A percentile compares a stretch with the other conserved stretches of the same genome.
Evolutionary conservation across 768 basidiomycete species (phyloP).

Genomic region (Auricularia cornea): DNA sequence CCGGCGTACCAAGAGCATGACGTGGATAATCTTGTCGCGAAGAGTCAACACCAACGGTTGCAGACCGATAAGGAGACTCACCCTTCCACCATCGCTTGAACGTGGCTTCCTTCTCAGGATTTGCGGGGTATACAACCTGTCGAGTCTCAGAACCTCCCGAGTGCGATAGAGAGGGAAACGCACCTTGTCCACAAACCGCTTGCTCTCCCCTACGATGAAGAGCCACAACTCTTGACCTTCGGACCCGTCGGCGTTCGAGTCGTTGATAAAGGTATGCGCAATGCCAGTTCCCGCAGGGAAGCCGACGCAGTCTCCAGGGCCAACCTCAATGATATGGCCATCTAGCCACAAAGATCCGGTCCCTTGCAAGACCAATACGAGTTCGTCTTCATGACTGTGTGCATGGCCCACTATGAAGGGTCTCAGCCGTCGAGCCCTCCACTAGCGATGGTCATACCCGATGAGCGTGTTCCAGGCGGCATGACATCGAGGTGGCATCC

Average conservation of each 20-base stretch:
- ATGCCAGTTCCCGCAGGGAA: slow-evolving; percentile 14
- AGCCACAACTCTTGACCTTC: slow-evolving; percentile 13
- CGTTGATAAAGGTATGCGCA: slow-evolving; percentile 14
- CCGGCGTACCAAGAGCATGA: not conserved
- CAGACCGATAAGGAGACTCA: too few species aligned
- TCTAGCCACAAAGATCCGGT: slow-evolving; percentile 12
- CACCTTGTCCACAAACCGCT: not conserved
- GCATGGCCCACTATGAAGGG: slow-evolving; percentile 4
- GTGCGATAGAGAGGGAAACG: not conserved
- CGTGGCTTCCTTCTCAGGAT: slow-evolving; percentile 4
- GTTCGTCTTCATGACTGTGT: slow-evolving; percentile 14
- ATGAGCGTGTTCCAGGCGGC: slow-evolving; percentile 13
- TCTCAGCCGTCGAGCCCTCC: not conserved
- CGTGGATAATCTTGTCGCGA: slow-evolving; percentile 2
- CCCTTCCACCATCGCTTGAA: slow-evolving; percentile 7
- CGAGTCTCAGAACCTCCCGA: too few species aligned
- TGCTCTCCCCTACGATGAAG: slow-evolving; percentile 14
- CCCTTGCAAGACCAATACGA: slow-evolving; percentile 12
- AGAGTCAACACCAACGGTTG: too few species aligned
- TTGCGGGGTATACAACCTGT: slow-evolving; percentile 7
- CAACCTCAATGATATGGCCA: slow-evolving; percentile 9
- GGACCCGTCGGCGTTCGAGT: slow-evolving; percentile 10
- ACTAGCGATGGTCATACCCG: slow-evolving; percentile 3
- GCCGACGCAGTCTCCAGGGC: slow-evolving; percentile 13
- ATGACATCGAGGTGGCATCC: slow-evolving; percentile 14